Evolutionary conservation across 1,284 basidiomycete genomes (phyloP), one percentile per base, ranked within the genome.

Genomic region (Farysia itapuensis): DNA sequence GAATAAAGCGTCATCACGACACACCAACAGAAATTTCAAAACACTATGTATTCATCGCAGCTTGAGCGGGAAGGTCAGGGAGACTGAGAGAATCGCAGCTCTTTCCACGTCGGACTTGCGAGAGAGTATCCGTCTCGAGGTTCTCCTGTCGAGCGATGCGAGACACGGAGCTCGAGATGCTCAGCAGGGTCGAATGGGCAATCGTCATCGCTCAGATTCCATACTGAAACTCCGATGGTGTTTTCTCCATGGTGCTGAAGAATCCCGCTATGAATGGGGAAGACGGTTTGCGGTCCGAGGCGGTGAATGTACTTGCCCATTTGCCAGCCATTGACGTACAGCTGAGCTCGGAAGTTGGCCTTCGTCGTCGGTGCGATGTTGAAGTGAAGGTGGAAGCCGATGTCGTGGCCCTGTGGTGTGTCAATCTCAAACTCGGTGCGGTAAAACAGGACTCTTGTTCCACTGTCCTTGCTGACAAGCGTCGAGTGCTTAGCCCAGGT

Each of bases 401-500:
- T 13, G 24, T 70, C 67, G 13, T 46, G 30, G 8, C 32, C 25
- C 2, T 13, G 11, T 0, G 57, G 52, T 80, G 3, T 79, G 80
- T 30, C 35, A 18, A 90, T 78, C 13, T 81, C 77, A 70, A 90
- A 86, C 0, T 82, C 85, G 4, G 86, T 85, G 13, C 86, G 81
- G 77, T 88, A 90, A 79, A 90, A 89, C 1, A 38, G 15, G 11
- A 89, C 82, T 3, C 88, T 86, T 0, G 86, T 78, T 25, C 25
- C 45, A 11, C 82, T 78, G 35, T 85, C 81, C n/a, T n/a, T n/a
- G n/a, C n/a, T n/a, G n/a, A n/a, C n/a, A n/a, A n/a, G n/a, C n/a
- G n/a, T n/a, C n/a, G n/a, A n/a, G n/a, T n/a, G n/a, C n/a, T n/a
- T n/a, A 4, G 67, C 67, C 88, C 88, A 90, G 7, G 73, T 70